Evolutionary conservation across 805 yeast species (phyloP).

Genomic region (Danielia oregonensis): DNA sequence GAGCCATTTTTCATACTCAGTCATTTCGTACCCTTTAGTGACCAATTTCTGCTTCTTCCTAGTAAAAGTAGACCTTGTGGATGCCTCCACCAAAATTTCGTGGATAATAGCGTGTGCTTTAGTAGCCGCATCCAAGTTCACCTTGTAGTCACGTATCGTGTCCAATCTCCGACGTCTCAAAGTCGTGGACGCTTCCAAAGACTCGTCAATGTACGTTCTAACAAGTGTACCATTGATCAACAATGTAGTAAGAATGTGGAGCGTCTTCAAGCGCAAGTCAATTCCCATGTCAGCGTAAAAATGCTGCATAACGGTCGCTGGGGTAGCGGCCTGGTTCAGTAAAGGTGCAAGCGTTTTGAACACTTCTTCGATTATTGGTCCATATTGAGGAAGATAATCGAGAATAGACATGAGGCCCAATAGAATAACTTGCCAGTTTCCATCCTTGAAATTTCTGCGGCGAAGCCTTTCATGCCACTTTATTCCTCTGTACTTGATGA

Average conservation of each 20-base stretch:
- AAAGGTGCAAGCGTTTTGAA: constrained; percentile 56
- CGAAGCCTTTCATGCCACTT: constrained; percentile 79
- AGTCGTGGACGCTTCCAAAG: constrained; percentile 59
- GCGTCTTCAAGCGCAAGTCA: constrained; percentile 50
- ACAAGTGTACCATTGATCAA: constrained; percentile 56
- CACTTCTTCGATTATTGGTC: constrained; percentile 46
- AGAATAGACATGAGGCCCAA: constrained; percentile 67
- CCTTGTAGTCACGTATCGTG: constrained; percentile 55
- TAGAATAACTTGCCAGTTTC: constrained; percentile 78
- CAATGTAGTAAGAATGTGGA: constrained; percentile 63
- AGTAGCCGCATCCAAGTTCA: constrained; percentile 48
- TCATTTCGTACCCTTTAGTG: constrained; percentile 36
- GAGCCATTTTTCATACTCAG: constrained; percentile 34
- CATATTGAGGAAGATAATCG: constrained; percentile 54
- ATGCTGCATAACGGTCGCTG: constrained; percentile 45
- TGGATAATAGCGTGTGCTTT: constrained; percentile 21
- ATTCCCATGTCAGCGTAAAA: constrained; percentile 54
- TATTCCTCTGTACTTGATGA: constrained; percentile 53
- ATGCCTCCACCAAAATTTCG: constrained; percentile 17
- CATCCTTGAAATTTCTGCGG: constrained; percentile 72
- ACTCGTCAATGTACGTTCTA: constrained; percentile 61
- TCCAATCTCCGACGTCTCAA: constrained; percentile 68
- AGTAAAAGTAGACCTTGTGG: constrained; percentile 6
- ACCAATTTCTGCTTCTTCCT: constrained; percentile 25
- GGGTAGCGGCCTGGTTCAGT: constrained; percentile 43